phyloP scores from a whole-genome alignment of 306 rosid species.

The Inga leiocalycina region DNA sequence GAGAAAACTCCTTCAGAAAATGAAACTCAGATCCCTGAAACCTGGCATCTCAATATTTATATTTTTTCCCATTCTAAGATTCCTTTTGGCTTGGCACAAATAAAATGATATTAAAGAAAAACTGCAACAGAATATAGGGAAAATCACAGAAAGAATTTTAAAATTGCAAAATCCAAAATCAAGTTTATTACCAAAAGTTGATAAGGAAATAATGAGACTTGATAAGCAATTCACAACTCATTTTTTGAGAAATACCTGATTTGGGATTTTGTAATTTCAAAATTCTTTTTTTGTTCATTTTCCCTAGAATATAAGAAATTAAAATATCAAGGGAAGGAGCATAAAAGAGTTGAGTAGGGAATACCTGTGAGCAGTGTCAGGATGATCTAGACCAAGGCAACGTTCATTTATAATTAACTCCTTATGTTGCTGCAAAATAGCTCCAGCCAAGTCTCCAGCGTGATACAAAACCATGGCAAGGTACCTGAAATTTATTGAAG shows the following conservation, averaged over 20 bases:
- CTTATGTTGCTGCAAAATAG: conserved; percentile 96
- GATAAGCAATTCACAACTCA: too few species aligned
- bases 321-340: conserved; percentile 25
- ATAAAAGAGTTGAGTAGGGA: conserved; percentile 19
- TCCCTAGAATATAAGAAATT: conserved; percentile 19
- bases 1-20: background rate
- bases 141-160: too few species aligned
- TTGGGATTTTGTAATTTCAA: too few species aligned
- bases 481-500: conserved; percentile 67
- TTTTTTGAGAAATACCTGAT: too few species aligned
- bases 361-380: conserved; percentile 99
- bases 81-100: background rate
- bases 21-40: background rate
- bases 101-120: background rate
- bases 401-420: conserved; percentile 96
- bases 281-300: too few species aligned
- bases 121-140: conserved; percentile 1
- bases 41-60: background rate
- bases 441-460: conserved; percentile 99
- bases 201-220: too few species aligned
- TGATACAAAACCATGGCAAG: conserved; percentile 99
- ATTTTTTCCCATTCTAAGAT: conserved; percentile 8
- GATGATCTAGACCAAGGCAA: conserved; percentile 96
- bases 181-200: too few species aligned
- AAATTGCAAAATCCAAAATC: too few species aligned